Conservation (phyloP, 805 yeast genomes). For the Yamadazyma akitaensis region DNA sequence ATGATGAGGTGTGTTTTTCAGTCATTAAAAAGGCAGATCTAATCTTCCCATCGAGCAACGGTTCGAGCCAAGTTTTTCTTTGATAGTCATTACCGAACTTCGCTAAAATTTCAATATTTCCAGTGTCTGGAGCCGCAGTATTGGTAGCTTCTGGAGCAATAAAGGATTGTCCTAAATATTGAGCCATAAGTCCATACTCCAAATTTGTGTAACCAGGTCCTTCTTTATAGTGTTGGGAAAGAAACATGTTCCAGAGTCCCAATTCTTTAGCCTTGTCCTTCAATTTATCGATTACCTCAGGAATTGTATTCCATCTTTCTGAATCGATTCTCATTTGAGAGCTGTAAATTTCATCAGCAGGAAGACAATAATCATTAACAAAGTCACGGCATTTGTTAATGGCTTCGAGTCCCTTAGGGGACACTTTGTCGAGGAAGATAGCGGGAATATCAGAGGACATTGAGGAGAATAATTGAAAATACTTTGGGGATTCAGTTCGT, state of each 20-base stretch:
- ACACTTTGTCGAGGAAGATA: constrained; percentile 32
- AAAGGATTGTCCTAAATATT: constrained; percentile 52
- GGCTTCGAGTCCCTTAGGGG: constrained; percentile 35
- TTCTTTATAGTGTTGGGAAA: constrained; percentile 45
- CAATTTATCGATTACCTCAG: constrained; percentile 48
- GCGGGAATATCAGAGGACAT: constrained; percentile 29
- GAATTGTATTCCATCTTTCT: constrained; percentile 46
- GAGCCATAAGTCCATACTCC: constrained; percentile 66
- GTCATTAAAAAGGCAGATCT: constrained; percentile 66
- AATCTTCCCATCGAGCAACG: constrained; percentile 52
- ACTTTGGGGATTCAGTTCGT: neutral
- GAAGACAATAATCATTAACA: constrained; percentile 54
- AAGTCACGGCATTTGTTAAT: constrained; percentile 44
- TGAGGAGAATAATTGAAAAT: neutral
- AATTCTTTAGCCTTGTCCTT: constrained; percentile 49
- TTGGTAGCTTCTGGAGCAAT: constrained; percentile 60
- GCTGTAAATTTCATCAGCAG: constrained; percentile 48
- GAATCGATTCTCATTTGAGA: constrained; percentile 35
- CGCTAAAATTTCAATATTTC: constrained; percentile 53
- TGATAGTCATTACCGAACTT: constrained; percentile 39
- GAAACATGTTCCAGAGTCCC: constrained; percentile 62
- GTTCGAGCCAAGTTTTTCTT: constrained; percentile 46
- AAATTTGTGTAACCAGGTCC: constrained; percentile 60
- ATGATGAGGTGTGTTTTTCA: constrained; percentile 56
- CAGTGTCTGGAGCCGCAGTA: constrained; percentile 62